Evolutionary conservation across 1,284 basidiomycete genomes (phyloP).

Genomic region (Moesziomyces aphidis): DNA sequence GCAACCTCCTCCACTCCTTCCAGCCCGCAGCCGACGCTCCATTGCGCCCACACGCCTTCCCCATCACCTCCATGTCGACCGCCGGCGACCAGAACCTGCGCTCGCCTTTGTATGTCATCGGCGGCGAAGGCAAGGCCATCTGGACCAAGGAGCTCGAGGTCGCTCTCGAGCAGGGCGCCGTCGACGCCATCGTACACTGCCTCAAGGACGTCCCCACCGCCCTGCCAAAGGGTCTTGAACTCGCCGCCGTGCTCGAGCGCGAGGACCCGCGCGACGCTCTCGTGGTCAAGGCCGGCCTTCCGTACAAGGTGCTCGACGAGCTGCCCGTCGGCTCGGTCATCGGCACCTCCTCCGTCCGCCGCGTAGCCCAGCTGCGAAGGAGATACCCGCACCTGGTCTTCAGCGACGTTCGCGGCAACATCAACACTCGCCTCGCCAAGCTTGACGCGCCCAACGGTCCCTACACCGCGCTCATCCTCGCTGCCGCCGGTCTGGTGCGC

Average conservation of each 20-base stretch:
- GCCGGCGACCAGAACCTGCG: conserved; percentile 91
- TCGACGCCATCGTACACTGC: conserved; percentile 94
- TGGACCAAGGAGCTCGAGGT: conserved; percentile 97
- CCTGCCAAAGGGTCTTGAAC: conserved; percentile 83
- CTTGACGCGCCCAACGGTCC: conserved; percentile 86
- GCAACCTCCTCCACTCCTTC: conserved; percentile 26
- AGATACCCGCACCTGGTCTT: conserved; percentile 84
- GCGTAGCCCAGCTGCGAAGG: conserved; percentile 89
- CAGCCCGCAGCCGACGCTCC: conserved; percentile 7
- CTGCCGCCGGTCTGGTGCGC: conserved; percentile 91
- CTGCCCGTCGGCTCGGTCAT: conserved; percentile 89
- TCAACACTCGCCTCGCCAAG: conserved; percentile 84
- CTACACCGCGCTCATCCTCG: conserved; percentile 90
- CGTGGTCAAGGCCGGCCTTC: conserved; percentile 82
- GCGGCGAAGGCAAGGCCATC: conserved; percentile 76
- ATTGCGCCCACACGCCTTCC: conserved; percentile 56
- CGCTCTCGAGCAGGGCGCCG: conserved; percentile 77
- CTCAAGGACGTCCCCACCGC: conserved; percentile 94
- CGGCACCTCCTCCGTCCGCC: conserved; percentile 91
- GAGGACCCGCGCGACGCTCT: conserved; percentile 91
- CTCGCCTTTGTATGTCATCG: conserved; percentile 72
- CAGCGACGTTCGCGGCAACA: conserved; percentile 77
- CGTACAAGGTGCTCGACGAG: conserved; percentile 80
- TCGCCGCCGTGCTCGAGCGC: conserved; percentile 86
- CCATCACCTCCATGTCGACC: conserved; percentile 84